Evolutionary conservation across 2,329 filamentous ascomycete genomes (phyloP).

Genomic region (Colletotrichum lupini): DNA sequence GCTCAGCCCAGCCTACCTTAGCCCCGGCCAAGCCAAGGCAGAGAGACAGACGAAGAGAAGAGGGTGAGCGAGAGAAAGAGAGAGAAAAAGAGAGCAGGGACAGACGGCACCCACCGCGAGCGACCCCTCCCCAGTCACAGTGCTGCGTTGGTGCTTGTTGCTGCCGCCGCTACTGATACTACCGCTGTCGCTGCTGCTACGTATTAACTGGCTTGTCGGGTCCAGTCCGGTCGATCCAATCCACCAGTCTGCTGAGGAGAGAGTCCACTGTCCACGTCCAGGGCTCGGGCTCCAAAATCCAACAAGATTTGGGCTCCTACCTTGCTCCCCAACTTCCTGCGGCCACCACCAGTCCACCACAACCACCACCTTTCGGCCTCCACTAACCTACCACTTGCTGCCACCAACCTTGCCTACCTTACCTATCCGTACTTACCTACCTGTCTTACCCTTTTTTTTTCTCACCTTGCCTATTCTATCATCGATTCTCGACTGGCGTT

Average conservation of each 20-base stretch:
- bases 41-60: background rate
- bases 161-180: constrained; percentile 12
- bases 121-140: constrained; percentile 26
- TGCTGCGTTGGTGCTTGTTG: constrained; percentile 23
- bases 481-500: constrained; percentile 28
- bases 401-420: background rate
- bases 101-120: constrained; percentile 12
- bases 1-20: background rate
- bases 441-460: constrained; percentile 23
- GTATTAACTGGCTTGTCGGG: constrained; percentile 29
- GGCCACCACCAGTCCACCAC: background rate
- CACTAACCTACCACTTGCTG: background rate
- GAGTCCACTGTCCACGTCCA: constrained; percentile 33
- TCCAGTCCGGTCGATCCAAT: constrained; percentile 36
- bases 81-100: background rate
- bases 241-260: constrained; percentile 34
- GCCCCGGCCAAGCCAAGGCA: background rate
- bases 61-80: background rate
- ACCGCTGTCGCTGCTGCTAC: constrained; percentile 7
- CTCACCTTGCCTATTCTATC: constrained; percentile 29
- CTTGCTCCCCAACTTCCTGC: constrained; percentile 19
- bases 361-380: background rate
- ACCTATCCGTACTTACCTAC: constrained; percentile 8
- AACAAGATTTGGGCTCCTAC: constrained; percentile 34
- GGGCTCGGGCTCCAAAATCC: constrained; percentile 34